Evolutionary conservation across 768 basidiomycete genomes (phyloP).

Genomic region (Russula ochroleuca): DNA sequence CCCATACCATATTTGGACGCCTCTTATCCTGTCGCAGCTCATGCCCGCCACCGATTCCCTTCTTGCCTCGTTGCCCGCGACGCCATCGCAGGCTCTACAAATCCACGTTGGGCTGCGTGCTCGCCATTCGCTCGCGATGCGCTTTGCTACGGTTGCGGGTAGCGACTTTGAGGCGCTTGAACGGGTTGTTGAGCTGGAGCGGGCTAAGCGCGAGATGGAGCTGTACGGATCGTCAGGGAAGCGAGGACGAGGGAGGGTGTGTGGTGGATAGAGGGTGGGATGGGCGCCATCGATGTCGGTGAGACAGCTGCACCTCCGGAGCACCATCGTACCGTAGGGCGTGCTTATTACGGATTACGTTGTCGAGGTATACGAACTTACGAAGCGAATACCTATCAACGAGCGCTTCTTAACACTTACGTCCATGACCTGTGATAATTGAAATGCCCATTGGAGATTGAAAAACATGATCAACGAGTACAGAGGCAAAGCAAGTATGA

Average conservation of each 20-base stretch:
- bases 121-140: conserved; percentile 40
- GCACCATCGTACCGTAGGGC: neutral
- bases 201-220: conserved; percentile 36
- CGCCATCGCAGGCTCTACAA: conserved; percentile 40
- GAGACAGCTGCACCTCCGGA: conserved; percentile 25
- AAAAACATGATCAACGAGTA: too few relatives aligned
- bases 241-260: neutral
- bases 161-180: conserved; percentile 41
- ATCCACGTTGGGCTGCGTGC: conserved; percentile 39
- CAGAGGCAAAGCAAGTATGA: too few relatives aligned
- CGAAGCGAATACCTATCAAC: too few relatives aligned
- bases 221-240: conserved; percentile 18
- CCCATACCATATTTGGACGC: neutral
- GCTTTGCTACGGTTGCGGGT: conserved; percentile 45
- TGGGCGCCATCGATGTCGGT: conserved; percentile 38
- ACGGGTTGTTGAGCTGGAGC: conserved; percentile 36
- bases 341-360: neutral
- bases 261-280: conserved; percentile 30
- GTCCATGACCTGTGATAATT: too few relatives aligned
- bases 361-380: too few relatives aligned
- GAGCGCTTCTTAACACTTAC: too few relatives aligned
- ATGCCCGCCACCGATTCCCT: conserved; percentile 21
- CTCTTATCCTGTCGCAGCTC: conserved; percentile 30
- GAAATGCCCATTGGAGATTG: too few relatives aligned
- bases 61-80: conserved; percentile 39